These are phyloP conservation scores for Ehretia macrophylla DNA, from an alignment of 257 asterid species.

Conservation along the genomic window DNA sequence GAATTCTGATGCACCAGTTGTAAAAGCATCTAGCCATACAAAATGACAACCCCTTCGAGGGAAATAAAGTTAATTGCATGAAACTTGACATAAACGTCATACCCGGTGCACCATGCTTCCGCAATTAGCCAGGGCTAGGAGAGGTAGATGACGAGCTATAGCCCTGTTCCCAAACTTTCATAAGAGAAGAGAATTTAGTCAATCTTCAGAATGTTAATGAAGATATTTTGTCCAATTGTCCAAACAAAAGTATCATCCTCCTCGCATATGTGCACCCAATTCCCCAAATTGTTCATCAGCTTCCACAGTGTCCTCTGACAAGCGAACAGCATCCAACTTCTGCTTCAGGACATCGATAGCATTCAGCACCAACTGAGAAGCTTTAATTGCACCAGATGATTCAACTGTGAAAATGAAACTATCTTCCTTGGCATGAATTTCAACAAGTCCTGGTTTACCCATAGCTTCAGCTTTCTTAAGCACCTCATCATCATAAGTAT, in stretches of 20 bases:
- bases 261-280: constrained; percentile 99
- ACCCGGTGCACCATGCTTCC: too few species aligned
- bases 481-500: constrained; percentile 92
- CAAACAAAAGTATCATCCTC: constrained; percentile 46
- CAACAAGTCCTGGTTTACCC: constrained; percentile 79
- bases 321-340: constrained; percentile 89
- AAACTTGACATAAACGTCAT: too few species aligned
- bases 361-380: constrained; percentile 77
- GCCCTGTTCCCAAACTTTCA: too few species aligned
- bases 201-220: too few species aligned
- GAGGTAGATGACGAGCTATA: too few species aligned
- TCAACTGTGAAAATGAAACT: constrained; percentile 89
- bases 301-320: constrained; percentile 94
- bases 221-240: too few species aligned
- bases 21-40: too few species aligned
- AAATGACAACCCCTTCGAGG: too few species aligned
- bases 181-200: too few species aligned
- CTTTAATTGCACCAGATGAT: constrained; percentile 86
- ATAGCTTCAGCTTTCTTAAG: constrained; percentile 86
- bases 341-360: constrained; percentile 87
- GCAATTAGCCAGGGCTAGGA: too few species aligned
- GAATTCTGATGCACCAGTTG: too few species aligned
- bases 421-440: constrained; percentile 85
- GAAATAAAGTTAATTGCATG: too few species aligned
- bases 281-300: constrained; percentile 98